These are phyloP conservation scores for Jacaranda mimosifolia DNA, from an alignment of 257 asterid genomes.

Conservation along the genomic window DNA sequence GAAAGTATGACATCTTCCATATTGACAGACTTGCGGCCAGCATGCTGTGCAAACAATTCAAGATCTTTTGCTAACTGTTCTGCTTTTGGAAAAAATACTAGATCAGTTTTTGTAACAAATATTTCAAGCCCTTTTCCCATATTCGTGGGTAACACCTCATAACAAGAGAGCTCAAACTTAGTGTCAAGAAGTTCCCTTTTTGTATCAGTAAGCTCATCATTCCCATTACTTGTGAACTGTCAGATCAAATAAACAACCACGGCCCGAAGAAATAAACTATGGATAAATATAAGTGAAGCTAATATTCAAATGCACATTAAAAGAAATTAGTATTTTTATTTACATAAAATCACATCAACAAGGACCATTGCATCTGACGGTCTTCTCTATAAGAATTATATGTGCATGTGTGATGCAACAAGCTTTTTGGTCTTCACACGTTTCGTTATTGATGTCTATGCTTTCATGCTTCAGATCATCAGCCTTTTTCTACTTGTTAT, in stretches of 20 bases:
- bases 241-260: background rate
- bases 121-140: background rate
- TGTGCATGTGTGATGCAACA: background rate
- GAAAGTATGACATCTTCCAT: slow-evolving; percentile 96
- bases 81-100: slow-evolving; percentile 46
- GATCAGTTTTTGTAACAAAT: slow-evolving; percentile 18
- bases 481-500: background rate
- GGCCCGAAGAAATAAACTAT: slow-evolving; percentile 6
- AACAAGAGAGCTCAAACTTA: slow-evolving; percentile 1
- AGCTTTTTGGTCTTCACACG: background rate
- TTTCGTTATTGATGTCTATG: too few relatives aligned
- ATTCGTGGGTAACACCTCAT: background rate
- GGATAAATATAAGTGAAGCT: slow-evolving; percentile 4
- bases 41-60: slow-evolving; percentile 88
- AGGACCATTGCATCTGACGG: background rate
- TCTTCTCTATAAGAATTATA: background rate
- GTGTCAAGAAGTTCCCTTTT: background rate
- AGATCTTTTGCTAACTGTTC: slow-evolving; percentile 93
- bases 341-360: background rate
- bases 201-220: background rate
- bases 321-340: background rate
- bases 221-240: background rate
- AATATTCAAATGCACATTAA: background rate
- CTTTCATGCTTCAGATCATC: background rate
- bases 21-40: slow-evolving; percentile 87